Conservation (phyloP, 2,329 filamentous ascomycete genomes). For the Clonostachys solani region DNA sequence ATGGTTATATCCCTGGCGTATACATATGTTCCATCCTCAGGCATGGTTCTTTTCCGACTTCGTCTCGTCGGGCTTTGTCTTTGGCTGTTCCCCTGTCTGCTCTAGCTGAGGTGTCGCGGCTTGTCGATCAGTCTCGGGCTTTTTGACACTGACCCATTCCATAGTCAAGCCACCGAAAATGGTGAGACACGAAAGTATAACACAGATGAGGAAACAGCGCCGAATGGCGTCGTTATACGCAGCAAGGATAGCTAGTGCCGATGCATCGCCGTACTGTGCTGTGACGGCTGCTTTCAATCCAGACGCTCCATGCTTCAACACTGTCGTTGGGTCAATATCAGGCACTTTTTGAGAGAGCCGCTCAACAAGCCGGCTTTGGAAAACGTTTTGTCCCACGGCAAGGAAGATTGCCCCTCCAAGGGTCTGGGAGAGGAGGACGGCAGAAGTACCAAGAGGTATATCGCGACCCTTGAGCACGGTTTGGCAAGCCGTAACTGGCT, state of each 20-base stretch:
- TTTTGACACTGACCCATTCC: slow-evolving; percentile 7
- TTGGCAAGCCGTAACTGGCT: slow-evolving; percentile 8
- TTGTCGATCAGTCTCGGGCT: too few species aligned
- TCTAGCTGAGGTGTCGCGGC: too few species aligned
- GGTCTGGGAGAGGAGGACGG: slow-evolving; percentile 6
- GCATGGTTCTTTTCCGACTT: too few species aligned
- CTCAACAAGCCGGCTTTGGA: slow-evolving; percentile 6
- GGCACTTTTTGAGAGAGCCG: slow-evolving; percentile 14
- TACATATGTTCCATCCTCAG: too few species aligned
- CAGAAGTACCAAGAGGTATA: slow-evolving; percentile 6
- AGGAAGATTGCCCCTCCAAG: slow-evolving; percentile 9
- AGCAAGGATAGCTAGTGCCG: slow-evolving; percentile 40
- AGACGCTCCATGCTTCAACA: slow-evolving; percentile 34
- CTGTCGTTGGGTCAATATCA: slow-evolving; percentile 16
- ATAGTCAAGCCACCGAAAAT: slow-evolving; percentile 2
- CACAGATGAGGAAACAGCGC: slow-evolving; percentile 5
- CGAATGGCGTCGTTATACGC: slow-evolving; percentile 58
- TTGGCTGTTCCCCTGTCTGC: too few species aligned
- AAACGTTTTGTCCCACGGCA: slow-evolving; percentile 8
- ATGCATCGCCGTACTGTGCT: slow-evolving; percentile 14
- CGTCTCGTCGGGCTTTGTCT: too few species aligned
- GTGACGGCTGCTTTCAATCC: slow-evolving; percentile 44
- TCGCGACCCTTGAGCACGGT: slow-evolving; percentile 6
- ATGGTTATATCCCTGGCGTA: too few species aligned
- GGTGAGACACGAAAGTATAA: slow-evolving; percentile 4